Evolutionary conservation across 805 yeast species (phyloP), one percentile per base, ranked within the genome.

Genomic region (Ogataea degrootiae): DNA sequence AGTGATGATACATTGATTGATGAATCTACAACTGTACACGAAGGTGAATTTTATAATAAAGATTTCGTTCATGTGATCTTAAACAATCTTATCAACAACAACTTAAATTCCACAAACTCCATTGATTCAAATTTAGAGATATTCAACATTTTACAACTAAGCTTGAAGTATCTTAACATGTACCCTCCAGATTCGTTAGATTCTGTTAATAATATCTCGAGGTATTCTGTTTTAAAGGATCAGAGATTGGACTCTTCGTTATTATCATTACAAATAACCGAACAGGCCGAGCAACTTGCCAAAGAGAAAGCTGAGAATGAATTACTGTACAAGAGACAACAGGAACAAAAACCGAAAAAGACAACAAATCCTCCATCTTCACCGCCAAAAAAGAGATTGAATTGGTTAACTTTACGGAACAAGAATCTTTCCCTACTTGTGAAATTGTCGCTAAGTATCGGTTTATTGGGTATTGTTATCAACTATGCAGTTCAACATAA

Each of bases 21-120:
- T 23, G 57, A 56, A 26, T 22, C 39, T 11, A 23, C 6, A 11
- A 38, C 23, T 31, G 7, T 36, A 12, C 34, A 34, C 15, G 53
- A 47, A 19, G 26, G 49, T 16, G 55, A 59, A 19, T 55, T 50
- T 33, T 53, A 56, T 35, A 53, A 58, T 40, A 51, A 48, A 31
- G 68, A 65, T 46, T 40, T 59, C 3, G 49, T 66, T 37, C 68
- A 65, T 42, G 55, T 53, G 7, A 57, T 59, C 1, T 47, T 67
- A 39, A 55, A 53, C 35, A 65, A 62, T 35, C 51, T 63, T 21
- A 56, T 66, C 29, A 54, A 51, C 33, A 57, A 53, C 34, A 61
- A 63, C 46, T 46, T 65, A 16, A 61, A 56, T 26, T 46, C 43
- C 4, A 50, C 46, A 1, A 54, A 50, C 35, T 51, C 59, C 8